phyloP scores from a whole-genome alignment of 2,329 filamentous ascomycete species.

The Cytospora paraplurivora region DNA sequence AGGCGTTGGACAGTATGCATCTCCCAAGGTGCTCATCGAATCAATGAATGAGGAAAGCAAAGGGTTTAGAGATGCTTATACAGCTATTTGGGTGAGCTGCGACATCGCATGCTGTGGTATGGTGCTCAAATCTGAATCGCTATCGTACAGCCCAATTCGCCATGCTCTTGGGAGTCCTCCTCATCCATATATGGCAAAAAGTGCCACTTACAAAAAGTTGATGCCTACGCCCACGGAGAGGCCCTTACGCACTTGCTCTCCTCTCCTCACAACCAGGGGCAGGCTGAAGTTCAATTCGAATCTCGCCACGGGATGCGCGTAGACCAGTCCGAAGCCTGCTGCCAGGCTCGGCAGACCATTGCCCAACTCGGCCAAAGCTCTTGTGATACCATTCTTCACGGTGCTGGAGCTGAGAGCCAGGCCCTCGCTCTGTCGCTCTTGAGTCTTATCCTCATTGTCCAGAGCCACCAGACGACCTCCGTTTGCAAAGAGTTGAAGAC shows the following conservation, averaged over 20 bases:
- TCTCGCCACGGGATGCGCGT: constrained; percentile 88
- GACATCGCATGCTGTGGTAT: neutral
- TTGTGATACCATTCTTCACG: constrained; percentile 56
- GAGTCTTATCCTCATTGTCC: constrained; percentile 49
- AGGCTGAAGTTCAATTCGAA: constrained; percentile 97
- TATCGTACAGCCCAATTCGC: constrained; percentile 6
- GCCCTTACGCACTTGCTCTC: constrained; percentile 88
- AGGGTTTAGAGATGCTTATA: neutral
- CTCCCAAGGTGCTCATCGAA: neutral
- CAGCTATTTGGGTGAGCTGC: neutral
- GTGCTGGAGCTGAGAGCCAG: constrained; percentile 49
- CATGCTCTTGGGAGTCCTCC: neutral
- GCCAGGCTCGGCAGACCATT: constrained; percentile 81
- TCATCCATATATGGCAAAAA: neutral
- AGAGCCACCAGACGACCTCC: constrained; percentile 82
- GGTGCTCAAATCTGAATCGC: neutral
- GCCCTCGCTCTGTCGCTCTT: constrained; percentile 41
- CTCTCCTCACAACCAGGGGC: constrained; percentile 77
- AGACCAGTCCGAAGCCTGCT: constrained; percentile 87
- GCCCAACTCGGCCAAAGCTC: constrained; percentile 69
- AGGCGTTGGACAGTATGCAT: neutral
- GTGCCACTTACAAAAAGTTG: constrained; percentile 75
- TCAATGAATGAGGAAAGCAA: neutral
- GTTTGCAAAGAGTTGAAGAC: constrained; percentile 89
- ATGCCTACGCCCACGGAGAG: constrained; percentile 95